phyloP scores from a whole-genome alignment of 2,329 filamentous ascomycete species.

The Seiridium cupressi region DNA sequence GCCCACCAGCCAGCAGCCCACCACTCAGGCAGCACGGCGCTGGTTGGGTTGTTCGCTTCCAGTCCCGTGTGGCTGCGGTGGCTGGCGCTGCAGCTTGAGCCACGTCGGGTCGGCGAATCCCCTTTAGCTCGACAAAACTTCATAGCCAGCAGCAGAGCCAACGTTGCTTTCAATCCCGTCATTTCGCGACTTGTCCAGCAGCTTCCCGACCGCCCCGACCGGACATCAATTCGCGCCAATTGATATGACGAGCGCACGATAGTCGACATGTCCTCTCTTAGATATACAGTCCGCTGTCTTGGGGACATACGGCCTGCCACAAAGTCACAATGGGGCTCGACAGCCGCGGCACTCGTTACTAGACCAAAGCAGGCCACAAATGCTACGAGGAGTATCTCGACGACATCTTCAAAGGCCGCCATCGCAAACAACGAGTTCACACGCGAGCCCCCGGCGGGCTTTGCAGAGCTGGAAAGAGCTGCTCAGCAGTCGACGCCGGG shows the following conservation, averaged over 20 bases:
- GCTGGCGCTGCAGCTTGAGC: neutral
- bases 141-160: neutral
- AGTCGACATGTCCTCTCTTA: constrained; percentile 26
- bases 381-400: constrained; percentile 5
- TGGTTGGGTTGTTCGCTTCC: neutral
- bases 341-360: neutral
- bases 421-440: neutral
- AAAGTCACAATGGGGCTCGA: constrained; percentile 18
- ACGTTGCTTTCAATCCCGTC: neutral
- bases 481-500: neutral
- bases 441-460: neutral
- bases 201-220: neutral
- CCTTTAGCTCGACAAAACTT: neutral
- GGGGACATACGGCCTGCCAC: constrained; percentile 20
- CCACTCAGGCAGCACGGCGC: too few species aligned
- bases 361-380: constrained; percentile 6
- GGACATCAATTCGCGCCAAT: neutral
- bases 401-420: constrained; percentile 10
- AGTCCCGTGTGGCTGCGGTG: neutral
- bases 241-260: constrained; percentile 6
- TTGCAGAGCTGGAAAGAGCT: neutral
- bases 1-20: neutral
- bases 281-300: constrained; percentile 27
- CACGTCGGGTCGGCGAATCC: constrained; percentile 1
- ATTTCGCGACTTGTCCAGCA: neutral